Percentiles rank a stretch among this genome's conserved stretches.
Evolutionary conservation across 495 filamentous ascomycete genomes (phyloP).

Genomic region (Amphirosellinia nigrospora): DNA sequence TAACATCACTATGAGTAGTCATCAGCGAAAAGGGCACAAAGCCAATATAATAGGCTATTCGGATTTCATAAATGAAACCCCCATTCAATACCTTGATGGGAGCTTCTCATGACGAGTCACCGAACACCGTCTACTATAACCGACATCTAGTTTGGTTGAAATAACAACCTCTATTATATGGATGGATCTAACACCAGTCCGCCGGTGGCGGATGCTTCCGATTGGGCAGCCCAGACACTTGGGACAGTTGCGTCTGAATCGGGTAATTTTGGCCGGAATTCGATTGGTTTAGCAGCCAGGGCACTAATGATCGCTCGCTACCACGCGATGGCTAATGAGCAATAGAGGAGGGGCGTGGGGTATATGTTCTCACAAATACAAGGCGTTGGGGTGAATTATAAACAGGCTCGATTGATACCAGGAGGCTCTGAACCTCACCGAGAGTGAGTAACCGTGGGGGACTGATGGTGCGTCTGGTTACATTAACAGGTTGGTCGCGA

Average conservation of each 20-base stretch:
- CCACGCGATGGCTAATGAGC: not conserved
- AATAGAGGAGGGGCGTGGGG: not conserved
- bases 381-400: not conserved
- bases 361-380: not conserved
- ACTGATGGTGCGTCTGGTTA: not conserved
- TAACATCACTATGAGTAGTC: not conserved
- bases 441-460: not conserved
- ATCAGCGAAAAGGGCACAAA: not conserved
- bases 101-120: not conserved
- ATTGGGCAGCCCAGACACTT: not conserved
- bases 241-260: not conserved
- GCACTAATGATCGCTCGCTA: not conserved
- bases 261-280: not conserved
- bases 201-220: not conserved
- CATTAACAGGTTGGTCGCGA: not conserved
- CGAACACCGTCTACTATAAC: not conserved
- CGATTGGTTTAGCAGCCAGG: not conserved
- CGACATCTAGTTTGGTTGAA: not conserved
- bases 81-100: not conserved
- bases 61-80: not conserved
- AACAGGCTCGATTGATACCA: not conserved
- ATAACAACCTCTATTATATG: not conserved
- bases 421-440: not conserved
- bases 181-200: not conserved
- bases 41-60: not conserved